Conservation (phyloP, 345 rosid genomes). For the Hibiscus mutabilis region DNA sequence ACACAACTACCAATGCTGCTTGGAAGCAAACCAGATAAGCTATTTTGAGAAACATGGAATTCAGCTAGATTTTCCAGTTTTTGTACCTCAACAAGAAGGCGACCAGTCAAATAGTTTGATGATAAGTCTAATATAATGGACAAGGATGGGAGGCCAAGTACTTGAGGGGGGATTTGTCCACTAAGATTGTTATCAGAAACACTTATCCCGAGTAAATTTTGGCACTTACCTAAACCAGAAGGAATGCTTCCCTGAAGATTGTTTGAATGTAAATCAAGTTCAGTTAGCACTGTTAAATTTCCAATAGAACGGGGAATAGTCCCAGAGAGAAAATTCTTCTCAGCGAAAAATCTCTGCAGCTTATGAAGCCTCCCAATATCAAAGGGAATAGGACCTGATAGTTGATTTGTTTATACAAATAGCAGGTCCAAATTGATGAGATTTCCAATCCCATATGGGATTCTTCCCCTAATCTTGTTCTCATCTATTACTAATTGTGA, state of each 20-base stretch:
- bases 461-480: conserved; percentile 12
- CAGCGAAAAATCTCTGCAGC: not conserved
- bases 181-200: not conserved
- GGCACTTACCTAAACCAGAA: not conserved
- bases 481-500: rapidly evolving
- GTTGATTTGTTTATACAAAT: not conserved
- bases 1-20: conserved; percentile 10
- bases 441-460: not conserved
- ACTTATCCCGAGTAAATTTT: not conserved
- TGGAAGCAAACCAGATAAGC: not conserved
- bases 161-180: not conserved
- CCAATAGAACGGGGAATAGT: not conserved
- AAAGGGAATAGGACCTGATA: not conserved
- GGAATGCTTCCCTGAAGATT: not conserved
- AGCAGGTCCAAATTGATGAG: not conserved
- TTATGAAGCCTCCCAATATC: not conserved
- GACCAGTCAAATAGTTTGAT: not conserved
- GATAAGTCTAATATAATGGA: not conserved
- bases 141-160: not conserved
- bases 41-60: not conserved
- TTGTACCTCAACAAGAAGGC: not conserved
- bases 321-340: not conserved
- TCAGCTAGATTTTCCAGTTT: not conserved
- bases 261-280: not conserved
- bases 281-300: not conserved